phyloP scores from a whole-genome alignment of 352 stramenopile species.

The Pythium rishiriense region DNA sequence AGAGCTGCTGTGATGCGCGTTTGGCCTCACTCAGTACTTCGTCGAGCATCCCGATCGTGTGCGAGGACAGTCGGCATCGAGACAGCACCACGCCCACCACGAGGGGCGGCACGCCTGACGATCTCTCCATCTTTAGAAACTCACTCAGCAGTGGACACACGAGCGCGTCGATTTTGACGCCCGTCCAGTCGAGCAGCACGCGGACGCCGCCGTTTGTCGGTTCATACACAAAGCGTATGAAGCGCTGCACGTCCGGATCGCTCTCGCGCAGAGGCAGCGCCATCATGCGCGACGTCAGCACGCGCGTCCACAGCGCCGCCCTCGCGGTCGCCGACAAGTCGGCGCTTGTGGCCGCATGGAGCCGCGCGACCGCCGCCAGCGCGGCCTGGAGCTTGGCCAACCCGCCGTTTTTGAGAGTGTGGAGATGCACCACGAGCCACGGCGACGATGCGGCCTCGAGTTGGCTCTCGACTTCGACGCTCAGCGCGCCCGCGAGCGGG shows the following conservation, averaged over 20 bases:
- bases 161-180: background rate
- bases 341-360: background rate
- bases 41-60: slow-evolving; percentile 5
- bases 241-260: background rate
- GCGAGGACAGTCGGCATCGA: slow-evolving; percentile 4
- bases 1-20: background rate
- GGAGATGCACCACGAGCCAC: slow-evolving; percentile 8
- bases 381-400: background rate
- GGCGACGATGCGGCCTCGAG: background rate
- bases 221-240: background rate
- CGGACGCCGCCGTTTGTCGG: background rate
- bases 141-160: background rate
- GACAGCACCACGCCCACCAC: background rate
- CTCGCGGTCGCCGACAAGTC: background rate
- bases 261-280: background rate
- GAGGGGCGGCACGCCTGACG: background rate
- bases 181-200: slow-evolving; percentile 3
- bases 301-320: background rate
- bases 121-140: background rate
- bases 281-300: slow-evolving; percentile 20
- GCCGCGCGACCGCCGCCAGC: background rate
- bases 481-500: slow-evolving; percentile 1
- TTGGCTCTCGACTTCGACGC: background rate
- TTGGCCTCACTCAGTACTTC: background rate
- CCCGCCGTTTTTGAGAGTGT: background rate